These are phyloP conservation scores for Rickenella mellea DNA, from an alignment of 768 basidiomycete genomes.

Conservation along the genomic window DNA sequence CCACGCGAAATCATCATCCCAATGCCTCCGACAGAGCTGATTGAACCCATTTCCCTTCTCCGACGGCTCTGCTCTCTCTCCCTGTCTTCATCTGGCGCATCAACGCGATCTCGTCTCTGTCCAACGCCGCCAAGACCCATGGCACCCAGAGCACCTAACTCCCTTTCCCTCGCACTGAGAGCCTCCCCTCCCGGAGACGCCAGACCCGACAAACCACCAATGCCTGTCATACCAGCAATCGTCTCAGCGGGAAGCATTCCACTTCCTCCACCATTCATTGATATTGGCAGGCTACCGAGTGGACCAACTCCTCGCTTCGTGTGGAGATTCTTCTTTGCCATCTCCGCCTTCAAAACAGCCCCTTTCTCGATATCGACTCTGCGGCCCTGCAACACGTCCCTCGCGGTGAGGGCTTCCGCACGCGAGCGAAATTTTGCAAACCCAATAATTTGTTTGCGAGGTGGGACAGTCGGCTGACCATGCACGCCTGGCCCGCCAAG, in stretches of 20 bases:
- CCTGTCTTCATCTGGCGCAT: slow-evolving; percentile 39
- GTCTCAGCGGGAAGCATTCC: slow-evolving; percentile 13
- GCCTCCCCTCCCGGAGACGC: slow-evolving; percentile 16
- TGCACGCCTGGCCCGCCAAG: slow-evolving; percentile 14
- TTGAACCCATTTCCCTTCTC: background rate
- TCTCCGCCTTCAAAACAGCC: slow-evolving; percentile 90
- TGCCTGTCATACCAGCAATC: slow-evolving; percentile 17
- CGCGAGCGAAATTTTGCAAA: slow-evolving; percentile 93
- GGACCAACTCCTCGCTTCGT: slow-evolving; percentile 87
- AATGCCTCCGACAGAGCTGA: background rate
- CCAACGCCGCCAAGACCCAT: slow-evolving; percentile 31
- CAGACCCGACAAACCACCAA: slow-evolving; percentile 10
- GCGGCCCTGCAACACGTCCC: slow-evolving; percentile 81
- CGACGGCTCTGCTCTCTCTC: slow-evolving; percentile 16
- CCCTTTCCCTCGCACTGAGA: slow-evolving; percentile 35
- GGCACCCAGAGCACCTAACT: slow-evolving; percentile 35
- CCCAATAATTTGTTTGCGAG: slow-evolving; percentile 94
- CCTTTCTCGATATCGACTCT: slow-evolving; percentile 91
- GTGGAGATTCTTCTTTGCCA: slow-evolving; percentile 99
- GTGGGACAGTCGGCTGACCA: slow-evolving; percentile 34
- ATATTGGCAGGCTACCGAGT: slow-evolving; percentile 24
- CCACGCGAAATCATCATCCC: slow-evolving; percentile 26
- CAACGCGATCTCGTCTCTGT: slow-evolving; percentile 16
- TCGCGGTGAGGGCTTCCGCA: slow-evolving; percentile 77
- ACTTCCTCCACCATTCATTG: slow-evolving; percentile 12